Evolutionary conservation across 192 early-diverging fungal genomes (phyloP).

Genomic region (Coemansia sp.): DNA sequence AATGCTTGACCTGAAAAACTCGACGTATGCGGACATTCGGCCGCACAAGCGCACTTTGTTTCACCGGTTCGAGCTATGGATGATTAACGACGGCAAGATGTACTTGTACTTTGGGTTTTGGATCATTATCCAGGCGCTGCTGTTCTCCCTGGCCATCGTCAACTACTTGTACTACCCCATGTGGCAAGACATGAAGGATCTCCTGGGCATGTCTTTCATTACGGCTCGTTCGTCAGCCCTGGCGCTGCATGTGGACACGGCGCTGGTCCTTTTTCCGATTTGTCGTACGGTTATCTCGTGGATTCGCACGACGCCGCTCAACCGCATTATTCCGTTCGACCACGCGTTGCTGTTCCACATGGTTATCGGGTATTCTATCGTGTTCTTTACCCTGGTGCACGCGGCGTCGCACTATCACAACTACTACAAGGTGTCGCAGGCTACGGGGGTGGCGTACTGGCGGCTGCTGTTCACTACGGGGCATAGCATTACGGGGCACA

Average conservation of each 20-base stretch:
- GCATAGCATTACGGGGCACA: conserved; percentile 78
- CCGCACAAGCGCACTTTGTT: conserved; percentile 36
- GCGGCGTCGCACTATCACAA: conserved; percentile 75
- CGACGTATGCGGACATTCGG: conserved; percentile 37
- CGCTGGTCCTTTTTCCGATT: conserved; percentile 76
- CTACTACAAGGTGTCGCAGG: conserved; percentile 56
- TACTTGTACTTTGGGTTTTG: conserved; percentile 60
- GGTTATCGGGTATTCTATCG: conserved; percentile 73
- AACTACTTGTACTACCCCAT: conserved; percentile 62
- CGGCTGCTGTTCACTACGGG: conserved; percentile 63
- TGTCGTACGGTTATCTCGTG: conserved; percentile 80
- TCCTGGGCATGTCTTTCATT: conserved; percentile 59
- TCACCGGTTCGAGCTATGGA: conserved; percentile 51
- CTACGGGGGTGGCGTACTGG: conserved; percentile 38
- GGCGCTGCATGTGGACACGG: conserved; percentile 77
- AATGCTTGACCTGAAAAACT: conserved; percentile 49
- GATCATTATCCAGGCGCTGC: conserved; percentile 60
- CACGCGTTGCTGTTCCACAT: conserved; percentile 83
- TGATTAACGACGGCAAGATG: conserved; percentile 53
- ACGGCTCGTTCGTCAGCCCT: conserved; percentile 63
- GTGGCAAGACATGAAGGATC: conserved; percentile 48
- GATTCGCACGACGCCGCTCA: conserved; percentile 71
- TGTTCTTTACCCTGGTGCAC: conserved; percentile 77
- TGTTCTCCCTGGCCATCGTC: conserved; percentile 61
- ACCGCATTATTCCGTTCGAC: conserved; percentile 80